Evolutionary conservation across 305 asterid genomes (phyloP).

Genomic region (Fraxinus greggii): DNA sequence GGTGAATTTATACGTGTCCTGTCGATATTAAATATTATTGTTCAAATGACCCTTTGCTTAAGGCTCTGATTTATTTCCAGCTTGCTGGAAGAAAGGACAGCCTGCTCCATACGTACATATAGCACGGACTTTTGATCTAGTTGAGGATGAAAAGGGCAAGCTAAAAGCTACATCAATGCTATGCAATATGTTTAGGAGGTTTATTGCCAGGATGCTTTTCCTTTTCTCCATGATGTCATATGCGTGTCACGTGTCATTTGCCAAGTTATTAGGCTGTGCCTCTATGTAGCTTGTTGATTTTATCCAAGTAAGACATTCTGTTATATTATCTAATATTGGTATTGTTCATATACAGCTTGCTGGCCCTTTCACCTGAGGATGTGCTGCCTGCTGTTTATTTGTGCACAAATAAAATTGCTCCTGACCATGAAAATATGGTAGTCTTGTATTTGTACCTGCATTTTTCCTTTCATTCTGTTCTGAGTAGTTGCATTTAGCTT

Average conservation of each 20-base stretch:
- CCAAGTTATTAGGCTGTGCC: slow-evolving; percentile 17
- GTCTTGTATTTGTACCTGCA: slow-evolving; percentile 12
- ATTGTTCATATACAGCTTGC: slow-evolving; percentile 57
- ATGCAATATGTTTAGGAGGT: slow-evolving; percentile 98
- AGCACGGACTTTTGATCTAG: slow-evolving; percentile 76
- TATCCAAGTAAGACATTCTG: slow-evolving; percentile 6
- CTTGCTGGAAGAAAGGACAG: slow-evolving; percentile 88
- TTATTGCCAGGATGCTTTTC: slow-evolving; percentile 22
- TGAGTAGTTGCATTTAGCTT: slow-evolving; percentile 10
- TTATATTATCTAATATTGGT: slow-evolving; percentile 25
- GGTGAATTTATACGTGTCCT: slow-evolving; percentile 32
- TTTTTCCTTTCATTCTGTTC: slow-evolving; percentile 15
- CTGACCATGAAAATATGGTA: slow-evolving; percentile 89
- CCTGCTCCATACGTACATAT: slow-evolving; percentile 82
- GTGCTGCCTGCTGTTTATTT: slow-evolving; percentile 83
- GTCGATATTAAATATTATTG: slow-evolving; percentile 8
- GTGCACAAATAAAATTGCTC: slow-evolving; percentile 88
- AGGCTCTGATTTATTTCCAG: slow-evolving; percentile 46
- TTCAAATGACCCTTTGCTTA: slow-evolving; percentile 21
- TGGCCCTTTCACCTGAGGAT: slow-evolving; percentile 83
- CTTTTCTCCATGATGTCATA: slow-evolving; percentile 15
- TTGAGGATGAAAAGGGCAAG: slow-evolving; percentile 87
- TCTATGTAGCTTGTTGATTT: slow-evolving; percentile 2
- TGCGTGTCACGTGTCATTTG: slow-evolving; percentile 1
- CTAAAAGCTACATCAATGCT: slow-evolving; percentile 74